Conservation (phyloP, 2,329 filamentous ascomycete genomes). For the Alternaria consortialis region DNA sequence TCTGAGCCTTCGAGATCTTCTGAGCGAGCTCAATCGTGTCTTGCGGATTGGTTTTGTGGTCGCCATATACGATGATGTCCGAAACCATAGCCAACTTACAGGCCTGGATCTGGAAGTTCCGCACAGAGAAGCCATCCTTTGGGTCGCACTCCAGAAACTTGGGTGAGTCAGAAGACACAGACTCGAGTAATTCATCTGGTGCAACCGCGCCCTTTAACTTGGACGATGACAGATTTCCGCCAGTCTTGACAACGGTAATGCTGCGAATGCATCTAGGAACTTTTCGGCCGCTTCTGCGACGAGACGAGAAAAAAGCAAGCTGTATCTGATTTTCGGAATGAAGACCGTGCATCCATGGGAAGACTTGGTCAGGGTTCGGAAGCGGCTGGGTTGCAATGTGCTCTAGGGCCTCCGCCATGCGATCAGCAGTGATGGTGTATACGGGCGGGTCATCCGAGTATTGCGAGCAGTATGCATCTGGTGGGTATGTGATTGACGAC, state of each 20-base stretch:
- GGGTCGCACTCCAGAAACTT: slow-evolving; percentile 87
- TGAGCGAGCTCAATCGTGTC: slow-evolving; percentile 72
- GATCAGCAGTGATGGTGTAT: slow-evolving; percentile 75
- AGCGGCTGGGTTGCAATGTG: slow-evolving; percentile 80
- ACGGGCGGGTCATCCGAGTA: slow-evolving; percentile 64
- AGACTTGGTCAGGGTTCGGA: slow-evolving; percentile 84
- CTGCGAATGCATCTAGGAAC: slow-evolving; percentile 80
- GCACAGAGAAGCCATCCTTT: slow-evolving; percentile 88
- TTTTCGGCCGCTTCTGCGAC: slow-evolving; percentile 74
- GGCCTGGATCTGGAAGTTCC: slow-evolving; percentile 96
- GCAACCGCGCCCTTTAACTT: slow-evolving; percentile 88
- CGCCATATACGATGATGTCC: slow-evolving; percentile 91
- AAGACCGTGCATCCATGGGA: slow-evolving; percentile 95
- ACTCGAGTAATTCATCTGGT: slow-evolving; percentile 78
- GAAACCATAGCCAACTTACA: slow-evolving; percentile 88
- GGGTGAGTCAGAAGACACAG: slow-evolving; percentile 54
- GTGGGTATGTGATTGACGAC: slow-evolving; percentile 78
- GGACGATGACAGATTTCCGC: slow-evolving; percentile 76
- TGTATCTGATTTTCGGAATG: slow-evolving; percentile 90
- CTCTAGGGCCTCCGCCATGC: slow-evolving; percentile 77
- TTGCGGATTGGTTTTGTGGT: slow-evolving; percentile 68
- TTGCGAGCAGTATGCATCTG: slow-evolving; percentile 68
- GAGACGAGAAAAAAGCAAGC: slow-evolving; percentile 84
- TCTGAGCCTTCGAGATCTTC: slow-evolving; percentile 77
- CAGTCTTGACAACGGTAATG: slow-evolving; percentile 87